Conservation (phyloP, 805 yeast species). For the Candida tallmaniae region DNA sequence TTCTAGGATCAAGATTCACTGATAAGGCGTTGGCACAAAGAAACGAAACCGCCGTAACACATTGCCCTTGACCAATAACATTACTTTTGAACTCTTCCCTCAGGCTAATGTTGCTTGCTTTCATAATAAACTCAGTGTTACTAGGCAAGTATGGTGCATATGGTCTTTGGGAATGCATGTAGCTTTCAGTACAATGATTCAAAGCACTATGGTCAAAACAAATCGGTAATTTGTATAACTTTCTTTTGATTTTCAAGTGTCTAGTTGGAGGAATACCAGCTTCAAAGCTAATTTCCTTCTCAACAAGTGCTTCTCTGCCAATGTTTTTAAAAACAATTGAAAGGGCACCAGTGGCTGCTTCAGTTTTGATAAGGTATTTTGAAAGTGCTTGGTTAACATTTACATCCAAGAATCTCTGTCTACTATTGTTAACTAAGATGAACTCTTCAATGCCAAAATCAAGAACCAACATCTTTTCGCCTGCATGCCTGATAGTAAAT, state of each 20-base stretch:
- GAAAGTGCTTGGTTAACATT: conserved; percentile 2
- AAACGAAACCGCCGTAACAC: conserved; percentile 93
- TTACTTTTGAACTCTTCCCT: conserved; percentile 73
- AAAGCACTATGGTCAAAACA: conserved; percentile 93
- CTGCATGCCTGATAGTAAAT: conserved; percentile 21
- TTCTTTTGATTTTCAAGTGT: conserved; percentile 80
- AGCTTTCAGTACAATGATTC: conserved; percentile 81
- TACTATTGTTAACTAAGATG: conserved; percentile 25
- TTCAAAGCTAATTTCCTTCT: conserved; percentile 68
- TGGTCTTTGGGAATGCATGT: conserved; percentile 89
- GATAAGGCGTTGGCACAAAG: conserved; percentile 98
- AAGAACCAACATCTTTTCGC: conserved; percentile 25
- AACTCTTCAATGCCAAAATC: conserved; percentile 26
- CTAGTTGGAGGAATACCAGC: conserved; percentile 63
- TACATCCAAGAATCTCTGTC: conserved; percentile 22
- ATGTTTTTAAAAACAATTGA: conserved; percentile 21
- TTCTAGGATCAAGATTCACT: conserved; percentile 95
- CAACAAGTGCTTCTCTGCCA: conserved; percentile 57
- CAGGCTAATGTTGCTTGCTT: conserved; percentile 74
- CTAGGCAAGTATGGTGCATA: conserved; percentile 97
- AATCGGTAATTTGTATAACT: conserved; percentile 82
- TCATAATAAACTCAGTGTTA: conserved; percentile 90
- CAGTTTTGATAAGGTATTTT: conserved; percentile 12
- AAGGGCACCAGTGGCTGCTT: conserved; percentile 14
- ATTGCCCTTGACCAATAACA: conserved; percentile 84